A percentile compares a stretch with the other conserved stretches of the same genome.
Conservation (phyloP, 106 monocot genomes). For the Acanthochlamys bracteata region DNA sequence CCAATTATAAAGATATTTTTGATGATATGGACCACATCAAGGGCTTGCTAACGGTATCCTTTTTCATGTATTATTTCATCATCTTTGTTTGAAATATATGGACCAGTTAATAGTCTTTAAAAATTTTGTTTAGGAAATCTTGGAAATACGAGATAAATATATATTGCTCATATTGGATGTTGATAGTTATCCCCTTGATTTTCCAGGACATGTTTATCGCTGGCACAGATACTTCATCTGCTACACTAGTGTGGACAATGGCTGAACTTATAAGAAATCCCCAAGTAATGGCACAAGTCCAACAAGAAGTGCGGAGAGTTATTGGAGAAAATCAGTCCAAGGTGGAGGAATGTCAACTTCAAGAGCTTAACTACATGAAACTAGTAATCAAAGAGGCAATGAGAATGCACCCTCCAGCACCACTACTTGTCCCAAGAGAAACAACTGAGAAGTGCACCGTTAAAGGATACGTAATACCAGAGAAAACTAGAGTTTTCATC, state of each 20-base stretch:
- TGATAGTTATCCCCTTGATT: too few species aligned
- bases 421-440: constrained; percentile 3
- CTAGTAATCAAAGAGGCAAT: constrained; percentile 11
- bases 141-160: too few species aligned
- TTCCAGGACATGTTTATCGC: constrained; percentile 11
- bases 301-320: constrained; percentile 1
- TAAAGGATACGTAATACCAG: neutral
- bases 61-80: neutral
- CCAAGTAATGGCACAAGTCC: neutral
- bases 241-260: constrained; percentile 5
- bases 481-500: neutral
- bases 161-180: too few species aligned
- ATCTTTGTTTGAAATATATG: neutral
- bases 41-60: neutral
- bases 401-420: constrained; percentile 5
- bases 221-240: constrained; percentile 1
- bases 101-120: neutral
- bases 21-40: neutral
- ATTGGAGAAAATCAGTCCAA: neutral
- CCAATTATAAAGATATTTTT: neutral
- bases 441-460: neutral
- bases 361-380: constrained; percentile 4
- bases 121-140: neutral
- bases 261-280: constrained; percentile 7
- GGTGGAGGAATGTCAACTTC: neutral